Evolutionary conservation across 225 moss, liverwort and hornwort species (phyloP).

Genomic region (Climacium dendroides): DNA sequence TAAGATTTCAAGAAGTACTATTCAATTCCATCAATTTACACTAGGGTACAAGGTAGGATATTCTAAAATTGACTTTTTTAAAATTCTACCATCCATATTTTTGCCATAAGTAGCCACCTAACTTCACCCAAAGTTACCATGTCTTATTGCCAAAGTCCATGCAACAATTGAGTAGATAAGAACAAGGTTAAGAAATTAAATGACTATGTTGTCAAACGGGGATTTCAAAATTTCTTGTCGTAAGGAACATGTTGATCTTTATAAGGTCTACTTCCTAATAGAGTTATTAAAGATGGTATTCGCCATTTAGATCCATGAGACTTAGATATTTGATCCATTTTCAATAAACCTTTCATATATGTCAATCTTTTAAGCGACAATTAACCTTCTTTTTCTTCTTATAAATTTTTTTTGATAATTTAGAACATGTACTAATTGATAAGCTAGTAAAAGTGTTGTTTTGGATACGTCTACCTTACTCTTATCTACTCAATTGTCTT

Average conservation of each 20-base stretch:
- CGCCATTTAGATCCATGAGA: neutral
- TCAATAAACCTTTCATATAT: neutral
- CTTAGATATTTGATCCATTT: neutral
- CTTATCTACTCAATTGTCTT: neutral
- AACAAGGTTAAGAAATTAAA: neutral
- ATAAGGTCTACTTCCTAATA: neutral
- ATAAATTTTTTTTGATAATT: too few species aligned
- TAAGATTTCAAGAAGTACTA: neutral
- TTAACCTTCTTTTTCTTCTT: neutral
- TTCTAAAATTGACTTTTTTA: rapidly evolving
- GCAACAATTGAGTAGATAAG: too few species aligned
- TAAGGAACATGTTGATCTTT: neutral
- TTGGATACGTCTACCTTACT: too few species aligned
- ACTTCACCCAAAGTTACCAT: neutral
- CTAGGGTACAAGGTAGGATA: neutral
- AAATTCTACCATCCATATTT: neutral
- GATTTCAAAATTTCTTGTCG: rapidly evolving
- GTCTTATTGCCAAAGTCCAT: neutral
- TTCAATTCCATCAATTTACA: neutral
- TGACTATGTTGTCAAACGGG: neutral
- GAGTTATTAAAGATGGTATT: neutral
- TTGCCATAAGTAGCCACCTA: neutral
- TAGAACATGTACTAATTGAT: rapidly evolving
- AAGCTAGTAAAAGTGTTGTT: too few species aligned
- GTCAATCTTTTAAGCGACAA: rapidly evolving